phyloP scores from a whole-genome alignment of 306 rosid genomes.

The Sicyos baderoa region DNA sequence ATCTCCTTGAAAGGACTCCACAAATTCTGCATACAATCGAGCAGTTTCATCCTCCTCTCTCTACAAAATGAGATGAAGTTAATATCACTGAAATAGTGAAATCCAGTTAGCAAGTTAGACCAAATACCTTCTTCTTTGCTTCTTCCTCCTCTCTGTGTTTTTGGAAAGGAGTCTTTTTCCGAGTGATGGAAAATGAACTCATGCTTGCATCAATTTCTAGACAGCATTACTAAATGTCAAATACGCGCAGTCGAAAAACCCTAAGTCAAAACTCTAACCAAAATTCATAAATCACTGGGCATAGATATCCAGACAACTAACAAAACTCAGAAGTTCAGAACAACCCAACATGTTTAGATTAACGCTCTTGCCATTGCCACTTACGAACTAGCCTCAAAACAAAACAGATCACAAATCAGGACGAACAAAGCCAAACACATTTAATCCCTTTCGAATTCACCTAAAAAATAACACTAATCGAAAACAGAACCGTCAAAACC shows the following conservation, averaged over 20 bases:
- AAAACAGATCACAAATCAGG: neutral
- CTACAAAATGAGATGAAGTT: slow-evolving; percentile 34
- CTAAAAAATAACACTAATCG: neutral
- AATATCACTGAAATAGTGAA: slow-evolving; percentile 10
- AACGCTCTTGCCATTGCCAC: neutral
- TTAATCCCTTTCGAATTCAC: neutral
- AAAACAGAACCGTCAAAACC: neutral
- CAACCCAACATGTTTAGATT: neutral
- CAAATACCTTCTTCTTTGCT: slow-evolving; percentile 85
- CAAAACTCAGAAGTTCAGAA: neutral
- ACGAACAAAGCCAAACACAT: neutral
- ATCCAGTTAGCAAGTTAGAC: slow-evolving; percentile 15
- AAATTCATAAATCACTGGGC: neutral
- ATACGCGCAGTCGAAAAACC: neutral
- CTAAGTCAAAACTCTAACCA: slow-evolving; percentile 1
- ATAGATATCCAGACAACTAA: neutral
- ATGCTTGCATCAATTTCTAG: slow-evolving; percentile 42
- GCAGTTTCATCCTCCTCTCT: slow-evolving; percentile 99
- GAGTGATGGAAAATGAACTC: slow-evolving; percentile 92
- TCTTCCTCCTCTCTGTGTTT: slow-evolving; percentile 98
- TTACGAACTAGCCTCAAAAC: too few relatives aligned
- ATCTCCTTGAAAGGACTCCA: slow-evolving; percentile 98
- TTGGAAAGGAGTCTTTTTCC: slow-evolving; percentile 95
- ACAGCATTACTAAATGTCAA: slow-evolving; percentile 21
- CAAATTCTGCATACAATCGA: slow-evolving; percentile 81